phyloP scores from a whole-genome alignment of 148 eudicot genomes.

The Rhododendron mucronatum region DNA sequence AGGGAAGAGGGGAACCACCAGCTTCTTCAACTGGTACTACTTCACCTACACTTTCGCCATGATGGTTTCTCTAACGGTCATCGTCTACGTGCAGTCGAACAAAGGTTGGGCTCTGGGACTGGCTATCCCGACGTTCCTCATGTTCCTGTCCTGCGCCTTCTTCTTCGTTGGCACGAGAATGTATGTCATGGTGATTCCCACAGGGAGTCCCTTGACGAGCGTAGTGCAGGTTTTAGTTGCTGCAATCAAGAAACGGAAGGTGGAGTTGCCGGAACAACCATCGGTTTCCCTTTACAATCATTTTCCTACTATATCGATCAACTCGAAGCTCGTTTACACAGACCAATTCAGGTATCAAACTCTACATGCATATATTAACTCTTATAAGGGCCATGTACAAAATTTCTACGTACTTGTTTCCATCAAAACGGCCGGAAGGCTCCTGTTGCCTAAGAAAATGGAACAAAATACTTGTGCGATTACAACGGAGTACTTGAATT shows the following conservation, averaged over 20 bases:
- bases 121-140: constrained; percentile 45
- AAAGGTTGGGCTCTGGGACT: constrained; percentile 51
- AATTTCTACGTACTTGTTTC: background rate
- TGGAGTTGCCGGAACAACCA: constrained; percentile 27
- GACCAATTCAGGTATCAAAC: constrained; percentile 40
- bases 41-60: constrained; percentile 55
- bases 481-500: background rate
- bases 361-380: background rate
- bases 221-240: constrained; percentile 39
- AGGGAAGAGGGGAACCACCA: constrained; percentile 43
- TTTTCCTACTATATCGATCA: constrained; percentile 23
- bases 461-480: background rate
- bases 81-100: constrained; percentile 50
- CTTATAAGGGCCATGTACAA: background rate
- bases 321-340: constrained; percentile 36
- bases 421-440: background rate
- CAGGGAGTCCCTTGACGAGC: constrained; percentile 49
- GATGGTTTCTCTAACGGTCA: constrained; percentile 46
- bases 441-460: background rate
- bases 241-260: constrained; percentile 37
- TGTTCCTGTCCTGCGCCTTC: constrained; percentile 42
- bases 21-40: constrained; percentile 61
- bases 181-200: constrained; percentile 41
- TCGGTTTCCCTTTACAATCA: constrained; percentile 15
- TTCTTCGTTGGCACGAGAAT: constrained; percentile 44